These are phyloP conservation scores for Podila horticola DNA, from an alignment of 192 early-diverging fungal species.

Conservation along the genomic window DNA sequence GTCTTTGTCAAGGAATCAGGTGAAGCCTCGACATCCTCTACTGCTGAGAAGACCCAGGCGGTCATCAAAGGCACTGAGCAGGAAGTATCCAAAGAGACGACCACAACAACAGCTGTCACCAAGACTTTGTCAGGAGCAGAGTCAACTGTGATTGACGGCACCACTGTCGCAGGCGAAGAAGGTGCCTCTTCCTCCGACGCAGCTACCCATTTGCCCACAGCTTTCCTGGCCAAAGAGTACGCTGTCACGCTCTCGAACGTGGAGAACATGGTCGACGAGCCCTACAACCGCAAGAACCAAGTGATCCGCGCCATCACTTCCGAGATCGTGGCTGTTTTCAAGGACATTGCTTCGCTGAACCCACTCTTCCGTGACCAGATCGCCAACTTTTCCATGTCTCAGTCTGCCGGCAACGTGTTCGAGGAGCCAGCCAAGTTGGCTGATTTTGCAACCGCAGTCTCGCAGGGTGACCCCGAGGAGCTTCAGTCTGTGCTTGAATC, in stretches of 20 bases:
- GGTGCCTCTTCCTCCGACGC: neutral
- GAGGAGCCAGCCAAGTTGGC: constrained; percentile 94
- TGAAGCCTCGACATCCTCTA: neutral
- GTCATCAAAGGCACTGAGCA: constrained; percentile 20
- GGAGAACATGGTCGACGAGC: constrained; percentile 86
- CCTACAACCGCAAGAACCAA: constrained; percentile 87
- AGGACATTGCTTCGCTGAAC: constrained; percentile 95
- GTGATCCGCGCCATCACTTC: constrained; percentile 91
- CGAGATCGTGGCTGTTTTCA: constrained; percentile 96
- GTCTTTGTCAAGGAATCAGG: constrained; percentile 39
- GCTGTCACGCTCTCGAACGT: constrained; percentile 88
- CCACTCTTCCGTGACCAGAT: constrained; percentile 99
- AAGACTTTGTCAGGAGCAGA: constrained; percentile 14
- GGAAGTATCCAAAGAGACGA: constrained; percentile 15
- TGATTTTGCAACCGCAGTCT: constrained; percentile 98
- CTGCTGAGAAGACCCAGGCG: constrained; percentile 16
- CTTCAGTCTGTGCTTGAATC: constrained; percentile 93
- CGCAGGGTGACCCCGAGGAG: constrained; percentile 90
- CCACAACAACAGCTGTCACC: neutral
- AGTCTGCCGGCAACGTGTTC: constrained; percentile 95
- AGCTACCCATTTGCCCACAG: constrained; percentile 31
- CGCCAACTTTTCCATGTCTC: constrained; percentile 94
- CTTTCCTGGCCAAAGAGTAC: constrained; percentile 71
- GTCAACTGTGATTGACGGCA: constrained; percentile 31
- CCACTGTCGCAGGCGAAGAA: constrained; percentile 1